Evolutionary conservation across 2,329 filamentous ascomycete genomes (phyloP), one percentile per base, ranked within the genome.

Genomic region (Alternaria burnsii): DNA sequence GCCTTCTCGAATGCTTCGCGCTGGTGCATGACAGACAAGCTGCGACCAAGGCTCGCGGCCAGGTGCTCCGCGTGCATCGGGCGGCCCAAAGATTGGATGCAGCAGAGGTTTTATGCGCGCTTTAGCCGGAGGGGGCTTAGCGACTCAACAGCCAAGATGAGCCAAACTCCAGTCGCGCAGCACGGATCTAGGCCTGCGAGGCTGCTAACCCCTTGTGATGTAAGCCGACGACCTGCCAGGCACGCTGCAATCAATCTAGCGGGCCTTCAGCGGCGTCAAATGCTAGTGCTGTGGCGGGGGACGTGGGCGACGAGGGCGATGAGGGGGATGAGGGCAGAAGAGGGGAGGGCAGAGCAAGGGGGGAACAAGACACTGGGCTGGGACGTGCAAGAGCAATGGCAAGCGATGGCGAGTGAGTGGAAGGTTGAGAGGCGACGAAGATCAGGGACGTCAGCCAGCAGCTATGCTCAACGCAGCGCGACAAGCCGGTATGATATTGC

Each of bases 81-180:
- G 46, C 57, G 30, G 52, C 24, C 16, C 52, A 52, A 28, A 52
- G 47, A 60, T 34, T 59, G 52, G 52, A 51, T 28, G 28, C n/a
- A 22, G 36, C 26, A 16, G 16, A 42, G 36, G 44, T n/a, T 55
- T 48, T 38, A 58, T 60, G 63, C 48, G 50, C 32, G 57, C 51
- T 61, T 62, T 60, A 66, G 62, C 62, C 52, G 44, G 28, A 62
- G 18, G 18, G 18, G 54, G 40, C 43, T 42, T 63, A 41, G 47
- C 52, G 48, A 47, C 42, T 66, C 50, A 56, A 59, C 47, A 61
- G 67, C 68, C 68, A 67, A 72, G 68, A 55, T 51, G 53, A 43
- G 52, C 52, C 60, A 48, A 53, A 58, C 59, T 61, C 43, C 53
- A 44, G 32, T 55, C 36, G 51, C 44, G 63, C 63, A 40, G 62